Conservation (phyloP, 2,329 filamentous ascomycete genomes). For the Paecilomyces variotii region DNA sequence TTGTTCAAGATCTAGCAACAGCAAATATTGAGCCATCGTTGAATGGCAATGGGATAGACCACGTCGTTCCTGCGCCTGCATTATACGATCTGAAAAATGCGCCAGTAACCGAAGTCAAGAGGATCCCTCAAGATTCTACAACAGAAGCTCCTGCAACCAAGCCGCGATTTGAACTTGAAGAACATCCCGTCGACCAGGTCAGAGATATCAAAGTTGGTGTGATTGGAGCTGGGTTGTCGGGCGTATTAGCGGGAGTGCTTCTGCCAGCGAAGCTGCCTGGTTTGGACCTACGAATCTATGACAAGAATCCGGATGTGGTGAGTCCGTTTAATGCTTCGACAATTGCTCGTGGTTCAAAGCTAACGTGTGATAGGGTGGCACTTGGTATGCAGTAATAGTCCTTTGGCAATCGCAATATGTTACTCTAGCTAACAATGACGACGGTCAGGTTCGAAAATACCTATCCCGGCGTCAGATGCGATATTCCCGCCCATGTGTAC, state of each 20-base stretch:
- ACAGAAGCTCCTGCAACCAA: slow-evolving; percentile 2
- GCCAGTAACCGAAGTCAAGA: background rate
- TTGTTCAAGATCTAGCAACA: background rate
- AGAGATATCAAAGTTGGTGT: slow-evolving; percentile 49
- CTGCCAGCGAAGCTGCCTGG: slow-evolving; percentile 62
- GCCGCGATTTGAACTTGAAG: slow-evolving; percentile 27
- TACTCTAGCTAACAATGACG: background rate
- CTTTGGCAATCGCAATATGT: background rate
- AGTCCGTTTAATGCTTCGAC: slow-evolving; percentile 19
- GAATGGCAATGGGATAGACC: background rate
- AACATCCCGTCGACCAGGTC: slow-evolving; percentile 43
- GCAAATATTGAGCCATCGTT: background rate
- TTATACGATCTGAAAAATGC: background rate
- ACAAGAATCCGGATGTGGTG: slow-evolving; percentile 62
- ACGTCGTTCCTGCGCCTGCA: background rate
- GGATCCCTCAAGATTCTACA: background rate
- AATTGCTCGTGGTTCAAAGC: slow-evolving; percentile 36
- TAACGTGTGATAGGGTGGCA: slow-evolving; percentile 31
- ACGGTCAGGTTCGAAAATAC: slow-evolving; percentile 33
- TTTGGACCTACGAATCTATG: slow-evolving; percentile 57
- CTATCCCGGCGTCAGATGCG: slow-evolving; percentile 60
- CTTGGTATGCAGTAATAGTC: slow-evolving; percentile 24
- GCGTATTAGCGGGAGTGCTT: slow-evolving; percentile 57
- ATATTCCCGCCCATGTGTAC: slow-evolving; percentile 63
- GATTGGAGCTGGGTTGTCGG: slow-evolving; percentile 57